A percentile compares a stretch with the other conserved stretches of the same genome.
Evolutionary conservation across 2,329 filamentous ascomycete species (phyloP).

Genomic region (Davidsoniella neocaledoniae): DNA sequence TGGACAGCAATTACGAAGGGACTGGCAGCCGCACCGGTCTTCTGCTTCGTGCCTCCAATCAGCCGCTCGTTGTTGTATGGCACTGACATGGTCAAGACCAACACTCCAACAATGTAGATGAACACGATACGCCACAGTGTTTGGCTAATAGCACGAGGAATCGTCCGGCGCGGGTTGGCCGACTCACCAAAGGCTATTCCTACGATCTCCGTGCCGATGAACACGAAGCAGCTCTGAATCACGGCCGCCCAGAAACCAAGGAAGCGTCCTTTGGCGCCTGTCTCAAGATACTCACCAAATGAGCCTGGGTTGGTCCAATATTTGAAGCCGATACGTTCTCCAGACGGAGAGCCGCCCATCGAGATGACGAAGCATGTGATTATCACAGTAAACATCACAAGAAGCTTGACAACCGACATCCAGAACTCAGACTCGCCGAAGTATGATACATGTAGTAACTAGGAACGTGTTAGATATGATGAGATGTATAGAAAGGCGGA

Average conservation of each 20-base stretch:
- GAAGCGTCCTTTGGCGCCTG: slow-evolving; percentile 22
- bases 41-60: slow-evolving; percentile 4
- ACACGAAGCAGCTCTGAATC: slow-evolving; percentile 25
- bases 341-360: slow-evolving; percentile 23
- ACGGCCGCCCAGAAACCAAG: slow-evolving; percentile 24
- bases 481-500: background rate
- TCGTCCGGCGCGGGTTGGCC: slow-evolving; percentile 15
- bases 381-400: slow-evolving; percentile 25
- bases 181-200: slow-evolving; percentile 15
- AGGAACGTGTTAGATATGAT: background rate
- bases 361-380: slow-evolving; percentile 23
- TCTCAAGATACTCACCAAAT: slow-evolving; percentile 21
- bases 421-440: slow-evolving; percentile 33
- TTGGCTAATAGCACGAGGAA: slow-evolving; percentile 16
- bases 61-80: slow-evolving; percentile 15
- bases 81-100: slow-evolving; percentile 16
- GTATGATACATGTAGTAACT: slow-evolving; percentile 22
- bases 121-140: slow-evolving; percentile 16
- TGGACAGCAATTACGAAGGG: slow-evolving; percentile 16
- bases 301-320: slow-evolving; percentile 28
- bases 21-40: slow-evolving; percentile 12
- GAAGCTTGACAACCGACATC: slow-evolving; percentile 27
- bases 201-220: slow-evolving; percentile 16
- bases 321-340: slow-evolving; percentile 24
- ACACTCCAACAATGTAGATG: slow-evolving; percentile 16